Conservation (phyloP, 1,139 yeast species). For the Debaryomyces udenii region DNA sequence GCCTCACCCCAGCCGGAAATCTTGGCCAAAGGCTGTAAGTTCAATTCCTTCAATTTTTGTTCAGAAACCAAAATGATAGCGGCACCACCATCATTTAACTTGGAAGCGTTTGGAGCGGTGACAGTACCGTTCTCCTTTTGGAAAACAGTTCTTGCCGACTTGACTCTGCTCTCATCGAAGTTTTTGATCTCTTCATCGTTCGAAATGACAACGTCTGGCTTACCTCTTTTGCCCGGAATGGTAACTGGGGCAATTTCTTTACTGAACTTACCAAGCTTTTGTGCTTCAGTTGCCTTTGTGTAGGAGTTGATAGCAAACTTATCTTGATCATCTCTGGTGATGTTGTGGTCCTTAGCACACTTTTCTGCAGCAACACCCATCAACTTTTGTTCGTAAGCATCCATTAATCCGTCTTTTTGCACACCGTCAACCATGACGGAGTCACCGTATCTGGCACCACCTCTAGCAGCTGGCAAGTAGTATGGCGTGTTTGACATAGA, state of each 20-base stretch:
- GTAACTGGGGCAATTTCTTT: constrained; percentile 80
- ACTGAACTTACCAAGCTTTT: constrained; percentile 72
- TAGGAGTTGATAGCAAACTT: constrained; percentile 64
- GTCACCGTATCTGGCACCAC: constrained; percentile 85
- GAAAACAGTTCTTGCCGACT: constrained; percentile 84
- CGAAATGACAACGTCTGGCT: constrained; percentile 70
- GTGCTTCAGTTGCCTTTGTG: constrained; percentile 75
- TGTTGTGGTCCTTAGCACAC: constrained; percentile 69
- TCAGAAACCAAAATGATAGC: constrained; percentile 83
- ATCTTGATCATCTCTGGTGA: constrained; percentile 69
- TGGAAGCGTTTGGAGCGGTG: constrained; percentile 92
- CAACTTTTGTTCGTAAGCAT: constrained; percentile 77
- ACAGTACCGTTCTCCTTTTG: constrained; percentile 84
- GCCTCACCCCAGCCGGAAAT: constrained; percentile 94
- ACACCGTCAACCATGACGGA: constrained; percentile 74
- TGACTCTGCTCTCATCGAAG: constrained; percentile 70
- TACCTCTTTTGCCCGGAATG: constrained; percentile 83
- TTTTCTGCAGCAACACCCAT: constrained; percentile 96
- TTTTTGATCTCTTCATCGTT: constrained; percentile 71
- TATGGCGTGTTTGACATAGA: constrained; percentile 93
- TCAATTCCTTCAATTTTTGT: constrained; percentile 72
- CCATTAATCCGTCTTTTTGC: constrained; percentile 82
- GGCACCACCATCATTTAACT: constrained; percentile 93
- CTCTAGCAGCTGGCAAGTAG: constrained; percentile 78
- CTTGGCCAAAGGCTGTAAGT: constrained; percentile 78